Percentiles rank a stretch among this genome's conserved stretches.
Conservation (phyloP, 306 rosid genomes). For the Carpinus fangiana region DNA sequence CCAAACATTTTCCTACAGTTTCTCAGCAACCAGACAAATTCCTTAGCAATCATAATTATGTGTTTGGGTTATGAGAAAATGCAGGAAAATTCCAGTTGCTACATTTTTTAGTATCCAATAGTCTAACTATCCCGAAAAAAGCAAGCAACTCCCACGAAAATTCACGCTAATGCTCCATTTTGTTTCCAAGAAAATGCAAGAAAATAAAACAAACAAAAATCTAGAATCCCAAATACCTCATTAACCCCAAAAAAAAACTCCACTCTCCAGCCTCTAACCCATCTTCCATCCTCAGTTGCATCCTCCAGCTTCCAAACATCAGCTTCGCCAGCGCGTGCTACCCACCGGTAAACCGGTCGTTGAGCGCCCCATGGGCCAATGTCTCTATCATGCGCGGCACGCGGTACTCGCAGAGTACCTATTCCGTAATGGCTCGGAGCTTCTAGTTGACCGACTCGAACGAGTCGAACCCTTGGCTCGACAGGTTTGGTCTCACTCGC, state of each 20-base stretch:
- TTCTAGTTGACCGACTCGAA: conserved; percentile 45
- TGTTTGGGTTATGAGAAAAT: conserved; percentile 12
- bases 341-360: conserved; percentile 52
- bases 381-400: conserved; percentile 53
- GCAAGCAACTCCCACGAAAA: too few species aligned
- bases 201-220: too few species aligned
- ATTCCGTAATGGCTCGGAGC: conserved; percentile 54
- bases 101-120: too few species aligned
- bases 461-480: conserved; percentile 27
- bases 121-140: too few species aligned
- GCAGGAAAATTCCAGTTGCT: background rate
- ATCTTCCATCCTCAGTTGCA: too few species aligned
- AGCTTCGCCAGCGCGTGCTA: conserved; percentile 65
- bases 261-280: too few species aligned
- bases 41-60: too few species aligned
- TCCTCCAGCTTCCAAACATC: conserved; percentile 25
- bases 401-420: conserved; percentile 46
- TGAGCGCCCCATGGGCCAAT: conserved; percentile 31
- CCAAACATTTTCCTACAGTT: background rate
- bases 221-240: too few species aligned
- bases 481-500: conserved; percentile 28
- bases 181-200: too few species aligned
- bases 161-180: too few species aligned
- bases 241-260: too few species aligned
- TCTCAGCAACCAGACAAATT: too few species aligned